Evolutionary conservation across 352 stramenopile species (phyloP), one percentile per base, ranked within the genome.

Genomic region (Phytophthora macrochlamydospora): DNA sequence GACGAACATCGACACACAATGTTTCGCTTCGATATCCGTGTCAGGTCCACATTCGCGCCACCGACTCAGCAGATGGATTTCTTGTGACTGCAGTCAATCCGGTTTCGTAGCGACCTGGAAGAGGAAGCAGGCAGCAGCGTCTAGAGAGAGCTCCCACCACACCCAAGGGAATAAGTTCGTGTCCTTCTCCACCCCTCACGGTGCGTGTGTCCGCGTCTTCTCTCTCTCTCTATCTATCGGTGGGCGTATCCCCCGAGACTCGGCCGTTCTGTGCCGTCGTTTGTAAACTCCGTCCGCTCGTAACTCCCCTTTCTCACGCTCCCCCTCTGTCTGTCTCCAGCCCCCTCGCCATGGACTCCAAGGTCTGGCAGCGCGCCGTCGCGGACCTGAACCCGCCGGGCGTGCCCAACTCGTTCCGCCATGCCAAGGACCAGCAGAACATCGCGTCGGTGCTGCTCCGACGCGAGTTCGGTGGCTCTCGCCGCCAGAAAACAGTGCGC

Each of bases 361-460:
- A 94, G 59, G 77, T 94, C 35, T 92, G 83, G 75, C 81, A 91
- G 63, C 81, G 85, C 45, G 85, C 85, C 28, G 78, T 87, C 29
- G 84, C 78, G 24, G 84, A 91, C 28, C 42, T 94, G 62, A 78
- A 90, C 56, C 83, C 85, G 53, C 82, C 83, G 1, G 85, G 85
- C 33, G 85, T 92, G 28, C 85, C 85, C 50, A 90, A 81, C 62
- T 94, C 85, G 8, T 94, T 94, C 56, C 76, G 81, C 2, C 82
- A 86, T 31, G 82, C 79, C 28, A 76, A 83, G 56, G 76, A 73
- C 28, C 70, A 86, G 73, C 67, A 89, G 66, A 94, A 94, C 58
- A 89, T 94, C 51, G 79, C 81, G 48, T 73, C 65, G 35, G 72
- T 89, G 51, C 68, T 94, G 62, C 76, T 89, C 37, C 73, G 74